phyloP scores from a whole-genome alignment of 1,284 basidiomycete genomes.

The Agaricales sp. region DNA sequence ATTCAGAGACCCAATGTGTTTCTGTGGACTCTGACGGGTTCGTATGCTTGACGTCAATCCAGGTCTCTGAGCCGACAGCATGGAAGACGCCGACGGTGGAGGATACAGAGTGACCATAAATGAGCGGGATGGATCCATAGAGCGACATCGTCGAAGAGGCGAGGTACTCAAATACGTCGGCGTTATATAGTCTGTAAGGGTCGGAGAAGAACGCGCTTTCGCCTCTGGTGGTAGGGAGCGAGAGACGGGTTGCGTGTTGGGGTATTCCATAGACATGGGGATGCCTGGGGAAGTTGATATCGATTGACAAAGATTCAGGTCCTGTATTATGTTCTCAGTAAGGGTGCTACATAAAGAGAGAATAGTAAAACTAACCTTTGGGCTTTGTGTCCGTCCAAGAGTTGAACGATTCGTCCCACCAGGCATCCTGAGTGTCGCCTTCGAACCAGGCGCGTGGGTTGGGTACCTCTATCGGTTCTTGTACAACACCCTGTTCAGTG shows the following conservation, averaged over 20 bases:
- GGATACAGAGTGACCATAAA: conserved; percentile 84
- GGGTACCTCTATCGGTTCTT: conserved; percentile 41
- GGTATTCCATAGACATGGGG: conserved; percentile 91
- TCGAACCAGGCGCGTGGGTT: conserved; percentile 78
- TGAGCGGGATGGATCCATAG: conserved; percentile 85
- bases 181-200: conserved; percentile 93
- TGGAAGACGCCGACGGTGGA: conserved; percentile 90
- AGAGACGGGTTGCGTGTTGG: conserved; percentile 89
- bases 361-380: conserved; percentile 55
- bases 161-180: conserved; percentile 96
- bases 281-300: conserved; percentile 89
- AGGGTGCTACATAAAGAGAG: neutral
- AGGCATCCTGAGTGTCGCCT: conserved; percentile 70
- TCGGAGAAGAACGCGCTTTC: conserved; percentile 68
- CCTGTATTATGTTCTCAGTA: conserved; percentile 37
- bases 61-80: conserved; percentile 89
- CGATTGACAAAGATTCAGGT: conserved; percentile 88
- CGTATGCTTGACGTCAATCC: conserved; percentile 81
- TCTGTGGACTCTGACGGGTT: conserved; percentile 49
- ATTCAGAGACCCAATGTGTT: conserved; percentile 97
- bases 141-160: conserved; percentile 87
- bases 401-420: conserved; percentile 85
- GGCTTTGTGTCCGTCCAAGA: conserved; percentile 91
- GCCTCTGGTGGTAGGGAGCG: conserved; percentile 78
- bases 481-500: conserved; percentile 30